Evolutionary conservation across 169 alveolate species (phyloP).

Genomic region (Babesia bigemina): DNA sequence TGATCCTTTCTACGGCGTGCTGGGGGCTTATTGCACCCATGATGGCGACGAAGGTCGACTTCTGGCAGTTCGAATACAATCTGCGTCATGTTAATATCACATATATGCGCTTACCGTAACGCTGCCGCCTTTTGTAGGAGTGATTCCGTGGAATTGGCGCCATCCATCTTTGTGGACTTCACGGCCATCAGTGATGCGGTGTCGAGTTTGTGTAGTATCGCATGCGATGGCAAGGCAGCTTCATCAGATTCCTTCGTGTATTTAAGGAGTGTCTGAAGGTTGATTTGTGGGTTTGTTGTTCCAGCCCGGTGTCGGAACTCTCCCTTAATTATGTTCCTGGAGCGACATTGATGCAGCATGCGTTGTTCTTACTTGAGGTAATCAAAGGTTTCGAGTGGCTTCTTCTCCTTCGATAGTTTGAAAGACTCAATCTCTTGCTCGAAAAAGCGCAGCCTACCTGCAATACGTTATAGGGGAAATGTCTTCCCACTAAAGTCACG

Average conservation of each 20-base stretch:
- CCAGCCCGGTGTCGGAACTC: conserved; percentile 22
- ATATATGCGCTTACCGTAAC: conserved; percentile 2
- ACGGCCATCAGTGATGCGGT: conserved; percentile 5
- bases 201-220: conserved; percentile 5
- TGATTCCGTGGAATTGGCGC: conserved; percentile 18
- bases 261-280: conserved; percentile 25
- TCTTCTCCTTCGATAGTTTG: conserved; percentile 32
- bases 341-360: too few relatives aligned
- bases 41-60: conserved; percentile 51
- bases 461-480: background rate
- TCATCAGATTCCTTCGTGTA: conserved; percentile 6
- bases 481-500: background rate
- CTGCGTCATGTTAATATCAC: background rate
- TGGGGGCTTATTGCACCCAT: conserved; percentile 48
- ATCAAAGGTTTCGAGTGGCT: conserved; percentile 48
- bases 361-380: conserved; percentile 23
- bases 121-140: conserved; percentile 48
- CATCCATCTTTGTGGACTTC: conserved; percentile 7
- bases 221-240: background rate
- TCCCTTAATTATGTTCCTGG: conserved; percentile 36
- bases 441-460: conserved; percentile 26
- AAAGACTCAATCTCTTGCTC: conserved; percentile 32
- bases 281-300: conserved; percentile 14
- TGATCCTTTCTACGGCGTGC: conserved; percentile 50
- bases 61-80: conserved; percentile 41